These are phyloP conservation scores for Chaetothyriales sp. DNA, from an alignment of 2,329 filamentous ascomycete species.

Conservation along the genomic window DNA sequence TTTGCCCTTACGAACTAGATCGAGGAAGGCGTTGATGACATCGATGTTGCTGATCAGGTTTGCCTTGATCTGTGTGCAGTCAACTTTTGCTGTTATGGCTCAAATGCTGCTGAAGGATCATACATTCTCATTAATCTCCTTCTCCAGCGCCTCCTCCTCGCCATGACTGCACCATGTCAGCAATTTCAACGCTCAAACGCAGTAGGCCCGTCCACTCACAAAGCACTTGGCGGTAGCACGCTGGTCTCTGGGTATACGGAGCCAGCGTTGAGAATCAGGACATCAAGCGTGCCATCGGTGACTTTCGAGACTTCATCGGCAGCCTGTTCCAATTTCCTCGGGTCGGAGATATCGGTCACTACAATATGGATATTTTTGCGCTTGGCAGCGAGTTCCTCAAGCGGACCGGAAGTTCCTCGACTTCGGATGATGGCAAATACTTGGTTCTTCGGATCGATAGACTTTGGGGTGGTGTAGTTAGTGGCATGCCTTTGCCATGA, in stretches of 20 bases:
- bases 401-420: constrained; percentile 15
- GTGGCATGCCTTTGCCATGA: constrained; percentile 1
- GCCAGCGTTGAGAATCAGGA: constrained; percentile 30
- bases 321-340: not conserved
- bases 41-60: constrained; percentile 11
- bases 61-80: constrained; percentile 6
- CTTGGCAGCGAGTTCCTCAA: constrained; percentile 19
- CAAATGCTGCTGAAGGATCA: constrained; percentile 2
- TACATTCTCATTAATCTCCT: constrained; percentile 12
- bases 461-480: constrained; percentile 7
- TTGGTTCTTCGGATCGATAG: constrained; percentile 22
- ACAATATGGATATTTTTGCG: constrained; percentile 27
- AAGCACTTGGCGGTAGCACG: constrained; percentile 7
- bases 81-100: constrained; percentile 3
- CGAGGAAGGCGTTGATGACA: constrained; percentile 26
- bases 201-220: constrained; percentile 5
- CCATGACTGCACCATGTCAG: constrained; percentile 9
- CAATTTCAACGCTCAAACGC: constrained; percentile 1
- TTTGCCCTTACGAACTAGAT: constrained; percentile 26
- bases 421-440: constrained; percentile 30
- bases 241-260: constrained; percentile 4
- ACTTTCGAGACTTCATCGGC: constrained; percentile 20
- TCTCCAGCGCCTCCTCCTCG: constrained; percentile 12
- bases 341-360: constrained; percentile 22
- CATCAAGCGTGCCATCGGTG: constrained; percentile 28